Evolutionary conservation across 129 eudicot species (phyloP), one percentile per base, ranked within the genome.

Genomic region (Saussurea involucrata): DNA sequence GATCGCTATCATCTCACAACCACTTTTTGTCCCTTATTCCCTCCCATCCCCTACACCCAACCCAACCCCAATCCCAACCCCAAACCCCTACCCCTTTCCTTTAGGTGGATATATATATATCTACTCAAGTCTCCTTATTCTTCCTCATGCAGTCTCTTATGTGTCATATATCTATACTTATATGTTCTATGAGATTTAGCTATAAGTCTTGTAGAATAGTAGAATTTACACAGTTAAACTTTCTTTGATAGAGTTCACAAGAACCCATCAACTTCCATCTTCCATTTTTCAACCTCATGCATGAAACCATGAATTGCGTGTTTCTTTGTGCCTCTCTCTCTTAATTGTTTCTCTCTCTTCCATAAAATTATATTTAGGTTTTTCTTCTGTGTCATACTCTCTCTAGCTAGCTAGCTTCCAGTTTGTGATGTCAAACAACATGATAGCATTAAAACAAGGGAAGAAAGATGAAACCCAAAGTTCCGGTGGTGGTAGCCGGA

Each of bases 181-280:
- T 18, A 21, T 8, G 60, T 63, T 36, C 3, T 31, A 11, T 68
- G n/a, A 8, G 17, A 55, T 18, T 29, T 46, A 8, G 12, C 81
- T 76, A 55, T 49, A 67, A 46, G 18, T 79, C 73, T 79, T 63
- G 28, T 31, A 72, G 33, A 29, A 29, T 46, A 63, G 73, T 44
- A 20, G 25, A 31, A 28, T 53, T 53, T 1, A 53, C 17, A 17
- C 15, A 17, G 27, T 42, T n/a, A 15, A 12, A 79, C 27, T 64
- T 78, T 40, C 79, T 82, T 80, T 88, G 85, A 88, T 91, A 88
- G 83, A 83, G 83, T 73, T 91, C 92, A 86, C 90, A 91, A 74
- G 93, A 78, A 11, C 85, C 87, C 87, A 86, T 86, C 90, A 81
- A 73, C 90, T 84, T 79, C 85, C 75, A 69, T 80, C 76, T 78